phyloP scores from a whole-genome alignment of 1,139 yeast genomes.

The Blastobotrys illinoisensis region DNA sequence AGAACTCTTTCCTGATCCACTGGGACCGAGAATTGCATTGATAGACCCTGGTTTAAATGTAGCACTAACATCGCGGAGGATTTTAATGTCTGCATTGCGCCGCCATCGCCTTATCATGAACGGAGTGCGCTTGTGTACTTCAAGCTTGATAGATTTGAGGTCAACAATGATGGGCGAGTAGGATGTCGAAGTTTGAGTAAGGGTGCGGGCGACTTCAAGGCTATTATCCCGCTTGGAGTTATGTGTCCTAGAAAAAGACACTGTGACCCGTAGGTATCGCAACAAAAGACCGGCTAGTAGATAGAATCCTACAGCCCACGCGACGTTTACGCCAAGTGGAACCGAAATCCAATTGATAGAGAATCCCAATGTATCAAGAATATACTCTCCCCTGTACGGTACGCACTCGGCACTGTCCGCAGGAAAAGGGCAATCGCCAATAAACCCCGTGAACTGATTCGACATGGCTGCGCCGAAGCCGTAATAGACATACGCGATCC shows the following conservation, averaged over 20 bases:
- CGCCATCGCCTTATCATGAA: neutral
- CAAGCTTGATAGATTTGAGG: constrained; percentile 18
- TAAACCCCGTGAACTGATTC: constrained; percentile 58
- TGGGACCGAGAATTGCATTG: constrained; percentile 88
- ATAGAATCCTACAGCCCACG: constrained; percentile 56
- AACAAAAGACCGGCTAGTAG: constrained; percentile 41
- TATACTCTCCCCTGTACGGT: constrained; percentile 45
- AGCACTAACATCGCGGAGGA: constrained; percentile 51
- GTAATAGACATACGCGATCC: constrained; percentile 71
- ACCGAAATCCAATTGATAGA: constrained; percentile 56
- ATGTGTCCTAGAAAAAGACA: constrained; percentile 40
- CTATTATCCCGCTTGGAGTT: constrained; percentile 12
- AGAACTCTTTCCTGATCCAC: constrained; percentile 83
- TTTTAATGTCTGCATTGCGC: constrained; percentile 19
- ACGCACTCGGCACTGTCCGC: constrained; percentile 40
- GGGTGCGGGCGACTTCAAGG: neutral
- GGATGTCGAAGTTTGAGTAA: neutral
- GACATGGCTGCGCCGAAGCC: constrained; percentile 65
- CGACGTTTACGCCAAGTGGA: constrained; percentile 57
- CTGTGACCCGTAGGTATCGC: constrained; percentile 46
- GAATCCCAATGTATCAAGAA: constrained; percentile 55
- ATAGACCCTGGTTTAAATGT: constrained; percentile 55
- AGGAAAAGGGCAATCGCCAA: constrained; percentile 51
- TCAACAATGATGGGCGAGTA: constrained; percentile 17
- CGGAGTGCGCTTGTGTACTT: constrained; percentile 11